phyloP scores from a whole-genome alignment of 306 rosid genomes.

The Quercus glauca region DNA sequence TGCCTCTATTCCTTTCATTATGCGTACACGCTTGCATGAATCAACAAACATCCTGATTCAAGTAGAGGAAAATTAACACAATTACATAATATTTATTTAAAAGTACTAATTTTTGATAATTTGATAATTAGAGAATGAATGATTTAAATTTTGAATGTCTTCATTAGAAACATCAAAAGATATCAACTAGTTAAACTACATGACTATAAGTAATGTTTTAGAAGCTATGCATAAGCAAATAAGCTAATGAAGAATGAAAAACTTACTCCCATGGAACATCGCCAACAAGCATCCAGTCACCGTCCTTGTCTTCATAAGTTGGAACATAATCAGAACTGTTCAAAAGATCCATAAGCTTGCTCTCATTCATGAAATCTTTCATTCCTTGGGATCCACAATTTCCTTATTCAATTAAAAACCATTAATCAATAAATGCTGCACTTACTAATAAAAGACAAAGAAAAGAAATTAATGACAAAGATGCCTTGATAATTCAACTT shows the following conservation, averaged over 20 bases:
- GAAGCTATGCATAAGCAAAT: not conserved
- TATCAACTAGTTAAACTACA: too few relatives aligned
- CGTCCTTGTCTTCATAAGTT: constrained; percentile 92
- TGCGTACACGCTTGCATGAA: constrained; percentile 90
- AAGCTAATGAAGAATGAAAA: not conserved
- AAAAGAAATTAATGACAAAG: not conserved
- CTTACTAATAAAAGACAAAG: not conserved
- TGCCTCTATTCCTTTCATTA: constrained; percentile 96
- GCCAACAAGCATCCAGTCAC: constrained; percentile 98
- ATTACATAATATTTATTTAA: not conserved
- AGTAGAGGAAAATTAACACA: not conserved
- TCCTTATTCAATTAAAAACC: constrained; percentile 35
- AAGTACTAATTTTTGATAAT: too few relatives aligned
- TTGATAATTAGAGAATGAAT: too few relatives aligned
- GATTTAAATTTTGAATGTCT: too few relatives aligned
- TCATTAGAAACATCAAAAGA: too few relatives aligned
- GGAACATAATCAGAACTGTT: constrained; percentile 81
- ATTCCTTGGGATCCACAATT: constrained; percentile 83
- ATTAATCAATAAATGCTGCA: not conserved
- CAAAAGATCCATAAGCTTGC: constrained; percentile 80
- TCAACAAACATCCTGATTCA: constrained; percentile 83
- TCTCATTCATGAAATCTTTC: constrained; percentile 86
- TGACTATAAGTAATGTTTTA: too few relatives aligned
- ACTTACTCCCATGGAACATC: constrained; percentile 97
- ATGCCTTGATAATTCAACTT: not conserved